These are phyloP conservation scores for Trapa incisa DNA, from an alignment of 345 rosid species.

Conservation along the genomic window DNA sequence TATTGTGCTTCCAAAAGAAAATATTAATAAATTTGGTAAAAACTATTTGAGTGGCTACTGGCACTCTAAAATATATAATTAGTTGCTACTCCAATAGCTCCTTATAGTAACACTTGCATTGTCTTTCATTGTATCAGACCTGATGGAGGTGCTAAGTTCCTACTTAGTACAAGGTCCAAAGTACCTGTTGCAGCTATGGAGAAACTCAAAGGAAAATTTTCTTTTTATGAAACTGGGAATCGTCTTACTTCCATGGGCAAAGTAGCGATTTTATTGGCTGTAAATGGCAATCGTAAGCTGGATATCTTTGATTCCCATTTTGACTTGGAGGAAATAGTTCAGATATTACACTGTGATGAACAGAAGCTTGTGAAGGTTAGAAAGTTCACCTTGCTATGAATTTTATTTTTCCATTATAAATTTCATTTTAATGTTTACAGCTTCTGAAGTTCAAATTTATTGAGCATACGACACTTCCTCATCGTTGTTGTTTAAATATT, in stretches of 20 bases:
- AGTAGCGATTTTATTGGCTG: constrained; percentile 43
- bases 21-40: background rate
- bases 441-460: no score
- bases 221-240: constrained; percentile 37
- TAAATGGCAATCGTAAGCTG: constrained; percentile 20
- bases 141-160: constrained; percentile 26
- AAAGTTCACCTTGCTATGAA: background rate
- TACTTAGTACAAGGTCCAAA: constrained; percentile 23
- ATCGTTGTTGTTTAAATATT: background rate
- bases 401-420: background rate
- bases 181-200: constrained; percentile 27
- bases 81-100: constrained; percentile 1
- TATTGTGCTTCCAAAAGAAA: background rate
- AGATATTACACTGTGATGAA: constrained; percentile 30
- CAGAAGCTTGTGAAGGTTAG: constrained; percentile 46
- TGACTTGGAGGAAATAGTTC: constrained; percentile 15
- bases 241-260: constrained; percentile 49
- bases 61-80: background rate
- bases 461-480: no score
- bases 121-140: constrained; percentile 30
- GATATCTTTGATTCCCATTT: constrained; percentile 15
- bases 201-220: constrained; percentile 21
- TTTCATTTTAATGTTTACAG: background rate
- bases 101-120: background rate
- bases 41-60: background rate